Base-by-base conservation (phyloP, 2,329 filamentous ascomycete genomes). In the Colletotrichum sp. region DNA sequence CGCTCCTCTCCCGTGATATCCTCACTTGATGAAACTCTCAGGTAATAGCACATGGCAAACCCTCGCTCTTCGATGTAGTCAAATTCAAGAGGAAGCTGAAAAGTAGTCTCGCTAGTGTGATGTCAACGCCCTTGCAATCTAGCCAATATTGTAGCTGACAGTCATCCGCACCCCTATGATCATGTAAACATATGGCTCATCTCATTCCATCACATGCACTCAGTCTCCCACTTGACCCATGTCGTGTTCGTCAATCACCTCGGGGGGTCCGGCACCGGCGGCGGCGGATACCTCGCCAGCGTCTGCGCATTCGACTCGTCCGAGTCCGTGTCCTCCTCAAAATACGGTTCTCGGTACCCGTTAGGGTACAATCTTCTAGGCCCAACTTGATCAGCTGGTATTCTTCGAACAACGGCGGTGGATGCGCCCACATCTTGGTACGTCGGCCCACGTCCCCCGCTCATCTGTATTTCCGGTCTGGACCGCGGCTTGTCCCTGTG, bases 271-370 rank as follows among this genome's bases (percentile, higher is more conserved):
- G 59, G 59, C 59, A 34, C 59, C 0, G 59, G 28, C 18, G 59
- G 59, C 59, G 59, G 59, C 59, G 57, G 57, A 28, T 52, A 32
- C 26, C 26, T 60, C 2, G 13, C 57, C 57, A 52, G 44, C 18
- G 26, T 60, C n/a, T 34, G 59, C n/a, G 21, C 30, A 13, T 34
- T 30, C 18, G 59, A 63, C 18, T 34, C 59, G 28, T 63, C 30
- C 18, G 59, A 63, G 13, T 36, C 59, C 4, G 28, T 34, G 32
- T 63, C 59, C 59, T 63, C 59, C 59, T 63, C 59, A 36, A 32
- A 63, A 8, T 63, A 63, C 16, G 59, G 59, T 63, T 63, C 59
- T 63, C 13, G 30, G 30, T 63, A 63, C 12, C 59, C 59, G n/a
- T 63, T 63, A 21, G 59, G 59, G 10, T 65, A 34, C 10, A 18